Conservation (phyloP, 768 basidiomycete species). For the Aureoboletus auriporus region DNA sequence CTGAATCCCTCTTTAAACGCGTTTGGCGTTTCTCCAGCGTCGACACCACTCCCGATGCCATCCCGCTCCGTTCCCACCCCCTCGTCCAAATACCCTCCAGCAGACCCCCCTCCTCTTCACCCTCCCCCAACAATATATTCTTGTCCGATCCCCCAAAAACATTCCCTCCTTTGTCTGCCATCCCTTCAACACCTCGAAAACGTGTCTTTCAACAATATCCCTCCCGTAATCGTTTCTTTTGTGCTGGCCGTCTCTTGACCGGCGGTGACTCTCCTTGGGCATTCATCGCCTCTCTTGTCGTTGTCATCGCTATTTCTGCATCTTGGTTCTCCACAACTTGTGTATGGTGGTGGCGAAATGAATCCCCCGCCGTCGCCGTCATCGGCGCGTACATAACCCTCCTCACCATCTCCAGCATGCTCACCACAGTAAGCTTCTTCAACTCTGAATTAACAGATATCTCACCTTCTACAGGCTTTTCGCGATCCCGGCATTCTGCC, state of each 20-base stretch:
- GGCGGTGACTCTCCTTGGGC: slow-evolving; percentile 87
- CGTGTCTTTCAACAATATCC: slow-evolving; percentile 64
- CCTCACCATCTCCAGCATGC: slow-evolving; percentile 70
- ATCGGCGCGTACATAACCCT: slow-evolving; percentile 62
- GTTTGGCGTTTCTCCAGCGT: slow-evolving; percentile 36
- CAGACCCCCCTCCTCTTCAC: slow-evolving; percentile 18
- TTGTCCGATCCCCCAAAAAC: slow-evolving; percentile 28
- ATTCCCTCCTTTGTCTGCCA: slow-evolving; percentile 31
- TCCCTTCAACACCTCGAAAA: slow-evolving; percentile 32
- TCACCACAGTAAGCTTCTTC: slow-evolving; percentile 57
- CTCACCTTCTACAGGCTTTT: slow-evolving; percentile 49
- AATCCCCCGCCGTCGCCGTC: slow-evolving; percentile 65
- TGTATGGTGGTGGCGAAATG: slow-evolving; percentile 83
- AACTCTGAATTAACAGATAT: background rate
- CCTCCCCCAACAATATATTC: slow-evolving; percentile 28
- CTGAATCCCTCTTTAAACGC: slow-evolving; percentile 54
- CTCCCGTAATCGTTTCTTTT: slow-evolving; percentile 74
- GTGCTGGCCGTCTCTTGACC: slow-evolving; percentile 67
- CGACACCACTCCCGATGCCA: slow-evolving; percentile 42
- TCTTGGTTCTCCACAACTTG: slow-evolving; percentile 88
- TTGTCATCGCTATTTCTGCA: slow-evolving; percentile 67
- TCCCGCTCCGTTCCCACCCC: slow-evolving; percentile 14
- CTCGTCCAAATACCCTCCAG: slow-evolving; percentile 25
- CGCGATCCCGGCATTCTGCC: slow-evolving; percentile 89
- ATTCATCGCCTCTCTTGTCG: slow-evolving; percentile 58